These are phyloP conservation scores for Clitopilus hobsonii DNA, from an alignment of 768 basidiomycete species.

Conservation along the genomic window DNA sequence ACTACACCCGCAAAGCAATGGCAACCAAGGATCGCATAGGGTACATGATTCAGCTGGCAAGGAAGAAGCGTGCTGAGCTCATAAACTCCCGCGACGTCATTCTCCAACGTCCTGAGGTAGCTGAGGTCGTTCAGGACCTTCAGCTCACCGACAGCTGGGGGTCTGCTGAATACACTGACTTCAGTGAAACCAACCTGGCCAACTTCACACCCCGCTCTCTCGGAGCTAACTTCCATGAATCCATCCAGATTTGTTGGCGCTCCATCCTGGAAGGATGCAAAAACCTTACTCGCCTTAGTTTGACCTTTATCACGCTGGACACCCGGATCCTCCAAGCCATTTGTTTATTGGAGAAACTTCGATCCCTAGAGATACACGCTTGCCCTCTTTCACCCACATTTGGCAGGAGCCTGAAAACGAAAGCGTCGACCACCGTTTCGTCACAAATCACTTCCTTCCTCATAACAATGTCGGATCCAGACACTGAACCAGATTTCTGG, in stretches of 20 bases:
- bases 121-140: neutral
- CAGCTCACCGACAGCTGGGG: neutral
- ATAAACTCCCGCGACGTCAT: neutral
- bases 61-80: neutral
- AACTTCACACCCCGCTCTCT: neutral
- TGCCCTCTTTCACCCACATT: neutral
- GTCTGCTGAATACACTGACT: neutral
- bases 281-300: neutral
- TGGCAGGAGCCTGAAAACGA: neutral
- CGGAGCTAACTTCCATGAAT: neutral
- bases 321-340: neutral
- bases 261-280: neutral
- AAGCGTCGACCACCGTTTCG: neutral
- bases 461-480: neutral
- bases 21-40: neutral
- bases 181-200: neutral
- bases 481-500: neutral
- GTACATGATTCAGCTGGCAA: neutral
- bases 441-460: neutral
- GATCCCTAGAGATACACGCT: neutral
- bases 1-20: neutral
- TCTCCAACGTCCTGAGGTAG: neutral
- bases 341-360: neutral
- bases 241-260: neutral
- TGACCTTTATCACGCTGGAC: neutral